Evolutionary conservation across 164 flowering plant genomes (phyloP), one percentile per base, ranked within the genome.

Genomic region (Chloranthus sessilifolius): DNA sequence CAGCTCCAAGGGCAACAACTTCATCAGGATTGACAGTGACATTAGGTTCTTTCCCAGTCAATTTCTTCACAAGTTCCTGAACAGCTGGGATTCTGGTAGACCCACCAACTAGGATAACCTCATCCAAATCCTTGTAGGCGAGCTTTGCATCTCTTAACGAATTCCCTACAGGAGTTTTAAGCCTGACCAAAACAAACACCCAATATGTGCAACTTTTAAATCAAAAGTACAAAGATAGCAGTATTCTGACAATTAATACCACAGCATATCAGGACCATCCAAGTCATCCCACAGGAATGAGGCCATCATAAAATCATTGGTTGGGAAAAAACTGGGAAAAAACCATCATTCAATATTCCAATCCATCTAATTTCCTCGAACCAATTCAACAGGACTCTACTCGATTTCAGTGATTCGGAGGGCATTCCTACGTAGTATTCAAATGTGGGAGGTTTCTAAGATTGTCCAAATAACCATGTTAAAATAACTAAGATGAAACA

Each of bases 1-100:
- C 92, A 66, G 92, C 95, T 15, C 92, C 95, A 29, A 87, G 76
- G 17, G 95, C 96, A 62, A 83, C 95, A 59, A 86, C 95, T 71
- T 86, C 89, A 65, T 85, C 89, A 33, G 95, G 95, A 58, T 85
- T 85, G 10, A 83, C 90, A 0, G 90, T 70, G 26, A 81, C 92
- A 68, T 84, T 84, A 7, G 92, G 92, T 0, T 74, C 85, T 59
- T 79, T 85, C 8, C 88, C 80, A 25, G 94, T 85, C 69, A 82
- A 2, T 64, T 74, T 82, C 66, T 56, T 79, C 7, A 85, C 94
- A 52, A 85, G 77, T 42, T 78, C 86, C 64, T 80, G 86, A 39
- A 85, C 94, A 53, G 94, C 84, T 12, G 92, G 92, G 14, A 84
- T 81, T 58, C 88, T 77, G 14, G 91, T 83, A 29, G 91, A 84